Conservation (phyloP, 805 yeast species). For the Teunomyces kruisii region DNA sequence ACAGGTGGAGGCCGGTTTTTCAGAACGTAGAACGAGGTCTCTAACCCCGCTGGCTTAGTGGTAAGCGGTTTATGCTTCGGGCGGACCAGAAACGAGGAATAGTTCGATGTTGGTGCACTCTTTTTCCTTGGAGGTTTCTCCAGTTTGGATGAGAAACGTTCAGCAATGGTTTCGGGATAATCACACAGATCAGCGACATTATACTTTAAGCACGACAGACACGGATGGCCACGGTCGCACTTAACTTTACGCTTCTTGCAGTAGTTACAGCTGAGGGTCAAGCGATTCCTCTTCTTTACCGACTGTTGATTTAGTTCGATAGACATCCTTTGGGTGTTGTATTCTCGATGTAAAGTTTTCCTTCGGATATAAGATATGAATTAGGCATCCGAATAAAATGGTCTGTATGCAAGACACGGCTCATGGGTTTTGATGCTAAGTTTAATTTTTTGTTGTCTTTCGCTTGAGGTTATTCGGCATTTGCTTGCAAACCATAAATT, state of each 20-base stretch:
- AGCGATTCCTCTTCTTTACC: constrained; percentile 23
- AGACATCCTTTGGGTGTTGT: not conserved
- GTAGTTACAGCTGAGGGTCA: constrained; percentile 33
- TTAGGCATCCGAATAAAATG: not conserved
- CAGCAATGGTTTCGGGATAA: constrained; percentile 19
- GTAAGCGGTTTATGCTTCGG: not conserved
- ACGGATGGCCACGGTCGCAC: constrained; percentile 38
- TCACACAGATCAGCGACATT: constrained; percentile 23
- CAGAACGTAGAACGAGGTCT: constrained; percentile 2
- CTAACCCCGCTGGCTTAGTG: not conserved
- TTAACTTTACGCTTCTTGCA: constrained; percentile 38
- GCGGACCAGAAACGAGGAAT: not conserved
- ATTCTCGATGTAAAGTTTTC: too few relatives aligned
- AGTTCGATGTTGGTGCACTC: not conserved
- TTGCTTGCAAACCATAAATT: too few relatives aligned
- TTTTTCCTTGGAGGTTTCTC: not conserved
- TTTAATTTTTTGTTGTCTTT: too few relatives aligned
- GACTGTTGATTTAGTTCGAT: not conserved
- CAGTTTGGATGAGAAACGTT: not conserved
- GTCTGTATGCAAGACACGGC: too few relatives aligned
- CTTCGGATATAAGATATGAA: not conserved
- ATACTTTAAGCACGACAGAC: constrained; percentile 30
- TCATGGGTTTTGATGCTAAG: too few relatives aligned
- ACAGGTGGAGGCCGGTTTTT: not conserved
- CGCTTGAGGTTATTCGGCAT: too few relatives aligned